phyloP scores from a whole-genome alignment of 768 basidiomycete genomes.

The Russula sp. region DNA sequence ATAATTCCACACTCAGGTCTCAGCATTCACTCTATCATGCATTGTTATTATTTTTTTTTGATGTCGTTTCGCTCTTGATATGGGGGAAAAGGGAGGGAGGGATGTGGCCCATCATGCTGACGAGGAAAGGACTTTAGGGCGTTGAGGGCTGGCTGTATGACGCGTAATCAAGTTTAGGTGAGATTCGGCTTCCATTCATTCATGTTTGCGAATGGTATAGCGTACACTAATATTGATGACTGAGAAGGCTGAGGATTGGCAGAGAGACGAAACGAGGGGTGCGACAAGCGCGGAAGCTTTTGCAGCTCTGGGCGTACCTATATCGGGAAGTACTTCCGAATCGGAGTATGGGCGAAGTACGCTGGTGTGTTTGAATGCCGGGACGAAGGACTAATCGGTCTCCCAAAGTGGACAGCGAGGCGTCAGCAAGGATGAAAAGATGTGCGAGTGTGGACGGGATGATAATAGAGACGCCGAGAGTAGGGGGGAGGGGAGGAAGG shows the following conservation, averaged over 20 bases:
- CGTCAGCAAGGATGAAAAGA: slow-evolving; percentile 5
- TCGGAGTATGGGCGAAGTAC: slow-evolving; percentile 8
- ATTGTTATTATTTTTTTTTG: background rate
- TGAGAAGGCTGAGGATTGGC: slow-evolving; percentile 13
- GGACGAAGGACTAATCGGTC: background rate
- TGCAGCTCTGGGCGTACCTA: slow-evolving; percentile 11
- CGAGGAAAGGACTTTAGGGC: background rate
- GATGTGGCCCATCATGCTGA: background rate
- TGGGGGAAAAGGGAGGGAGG: background rate
- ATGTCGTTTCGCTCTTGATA: background rate
- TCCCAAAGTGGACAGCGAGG: background rate
- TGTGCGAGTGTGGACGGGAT: slow-evolving; percentile 3
- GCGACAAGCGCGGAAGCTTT: slow-evolving; percentile 25
- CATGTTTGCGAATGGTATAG: slow-evolving; percentile 18
- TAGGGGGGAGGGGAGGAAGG: background rate
- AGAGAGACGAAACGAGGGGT: slow-evolving; percentile 18
- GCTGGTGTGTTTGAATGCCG: slow-evolving; percentile 20
- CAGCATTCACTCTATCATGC: background rate
- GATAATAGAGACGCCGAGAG: slow-evolving; percentile 13
- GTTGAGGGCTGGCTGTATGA: slow-evolving; percentile 3
- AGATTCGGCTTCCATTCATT: slow-evolving; percentile 20
- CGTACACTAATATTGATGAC: slow-evolving; percentile 15
- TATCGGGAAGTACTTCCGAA: slow-evolving; percentile 23
- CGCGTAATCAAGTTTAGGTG: slow-evolving; percentile 14
- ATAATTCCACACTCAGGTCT: too few relatives aligned